Evolutionary conservation across 2,329 filamentous ascomycete genomes (phyloP).

Genomic region (Botrytis medusae): DNA sequence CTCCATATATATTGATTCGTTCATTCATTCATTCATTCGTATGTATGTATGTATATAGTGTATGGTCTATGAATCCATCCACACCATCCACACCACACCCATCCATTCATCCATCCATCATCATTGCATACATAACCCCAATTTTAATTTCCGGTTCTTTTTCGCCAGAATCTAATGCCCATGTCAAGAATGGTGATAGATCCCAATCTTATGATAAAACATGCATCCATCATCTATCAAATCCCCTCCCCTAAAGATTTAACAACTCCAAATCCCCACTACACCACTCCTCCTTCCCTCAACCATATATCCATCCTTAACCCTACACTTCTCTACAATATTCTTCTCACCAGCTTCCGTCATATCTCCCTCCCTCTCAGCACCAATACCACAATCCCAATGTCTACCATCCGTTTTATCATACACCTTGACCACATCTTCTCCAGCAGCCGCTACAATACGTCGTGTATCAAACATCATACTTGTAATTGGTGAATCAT

Average conservation of each 20-base stretch:
- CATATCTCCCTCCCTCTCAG: conserved; percentile 53
- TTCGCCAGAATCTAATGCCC: neutral
- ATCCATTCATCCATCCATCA: neutral
- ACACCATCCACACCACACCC: neutral
- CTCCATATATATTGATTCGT: neutral
- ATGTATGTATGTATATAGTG: neutral
- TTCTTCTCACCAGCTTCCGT: conserved; percentile 54
- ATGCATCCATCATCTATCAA: neutral
- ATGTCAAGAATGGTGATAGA: neutral
- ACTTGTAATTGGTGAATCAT: conserved; percentile 85
- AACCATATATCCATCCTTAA: conserved; percentile 91
- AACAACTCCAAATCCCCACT: conserved; percentile 88
- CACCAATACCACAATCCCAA: conserved; percentile 92
- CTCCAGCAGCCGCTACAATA: conserved; percentile 86
- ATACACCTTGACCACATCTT: conserved; percentile 95
- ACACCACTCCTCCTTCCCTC: conserved; percentile 86
- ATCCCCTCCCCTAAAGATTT: conserved; percentile 26
- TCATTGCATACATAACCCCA: neutral
- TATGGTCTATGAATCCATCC: neutral
- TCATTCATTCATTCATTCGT: neutral
- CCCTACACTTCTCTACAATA: conserved; percentile 79
- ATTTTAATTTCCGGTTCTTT: neutral
- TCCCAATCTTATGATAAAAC: neutral
- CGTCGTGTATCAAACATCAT: conserved; percentile 96
- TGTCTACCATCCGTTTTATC: conserved; percentile 95